Evolutionary conservation across 2,329 filamentous ascomycete species (phyloP).

Genomic region (Arthrobotrys musiformis): DNA sequence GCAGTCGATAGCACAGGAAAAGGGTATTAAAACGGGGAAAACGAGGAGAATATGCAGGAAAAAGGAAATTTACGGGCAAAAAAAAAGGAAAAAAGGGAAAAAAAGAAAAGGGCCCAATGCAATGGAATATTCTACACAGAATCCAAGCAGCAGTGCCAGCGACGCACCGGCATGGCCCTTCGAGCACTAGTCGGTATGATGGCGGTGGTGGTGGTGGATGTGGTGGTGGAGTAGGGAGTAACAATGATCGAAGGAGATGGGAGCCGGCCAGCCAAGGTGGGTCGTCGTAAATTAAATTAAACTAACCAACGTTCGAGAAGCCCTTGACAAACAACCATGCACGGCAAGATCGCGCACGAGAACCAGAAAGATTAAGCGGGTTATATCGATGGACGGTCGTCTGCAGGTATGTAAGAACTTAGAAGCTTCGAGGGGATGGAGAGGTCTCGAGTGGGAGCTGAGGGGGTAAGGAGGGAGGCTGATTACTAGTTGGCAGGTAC

Average conservation of each 20-base stretch:
- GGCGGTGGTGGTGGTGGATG: background rate
- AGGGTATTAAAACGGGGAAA: background rate
- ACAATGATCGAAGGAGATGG: background rate
- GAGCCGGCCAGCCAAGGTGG: background rate
- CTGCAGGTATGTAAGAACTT: too few species aligned
- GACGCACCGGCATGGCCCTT: constrained; percentile 36
- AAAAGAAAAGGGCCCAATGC: constrained; percentile 1
- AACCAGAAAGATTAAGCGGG: background rate
- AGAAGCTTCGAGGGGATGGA: too few species aligned
- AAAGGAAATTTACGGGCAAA: too few species aligned
- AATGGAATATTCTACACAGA: constrained; percentile 42
- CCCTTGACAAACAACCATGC: background rate
- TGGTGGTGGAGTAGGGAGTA: background rate
- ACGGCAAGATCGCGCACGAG: background rate
- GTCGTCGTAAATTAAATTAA: constrained; percentile 1
- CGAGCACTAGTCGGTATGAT: background rate
- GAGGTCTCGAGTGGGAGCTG: too few species aligned
- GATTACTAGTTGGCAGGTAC: too few species aligned
- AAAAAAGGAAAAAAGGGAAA: background rate
- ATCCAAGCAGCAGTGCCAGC: constrained; percentile 24
- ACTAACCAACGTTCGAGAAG: background rate
- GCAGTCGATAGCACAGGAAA: constrained; percentile 7
- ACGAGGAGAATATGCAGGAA: background rate
- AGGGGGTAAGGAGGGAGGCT: background rate
- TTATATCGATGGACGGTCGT: background rate